Base-by-base conservation (phyloP, 2,329 filamentous ascomycete species). In the Aspergillus vadensis region DNA sequence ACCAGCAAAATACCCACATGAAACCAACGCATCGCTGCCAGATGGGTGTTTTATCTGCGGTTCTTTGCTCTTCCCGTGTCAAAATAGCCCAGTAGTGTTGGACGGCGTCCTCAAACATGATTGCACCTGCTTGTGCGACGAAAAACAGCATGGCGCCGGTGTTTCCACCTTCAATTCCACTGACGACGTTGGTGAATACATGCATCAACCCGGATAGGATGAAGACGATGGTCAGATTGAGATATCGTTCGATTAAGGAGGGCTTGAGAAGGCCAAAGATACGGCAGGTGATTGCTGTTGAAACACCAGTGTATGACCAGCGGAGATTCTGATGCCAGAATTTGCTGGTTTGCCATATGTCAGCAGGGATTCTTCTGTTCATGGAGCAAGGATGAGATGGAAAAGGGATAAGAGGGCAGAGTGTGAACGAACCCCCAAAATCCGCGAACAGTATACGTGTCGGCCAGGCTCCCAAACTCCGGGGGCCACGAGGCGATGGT, bases 301-400 rank as follows among this genome's bases (percentile, higher is more conserved):
- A 67, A 4, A 65, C 27, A 1, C 64, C 61, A 10, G 63, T 65
- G 39, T 72, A 64, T 4, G 66, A 65, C 43, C 67, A 65, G 12
- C 71, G 70, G 27, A 72, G 57, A 14, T 68, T 41, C 44, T 73
- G 71, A 49, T 73, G 71, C 70, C 70, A 73, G 54, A 67, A 72
- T 65, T 68, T 72, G 2, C 71, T 72, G 25, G 2, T 1, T 19
- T 3, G 36, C 3, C 3, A 15, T 43, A 14, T 23, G 56, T 36
- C 6, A 47, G 14, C 21, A 17, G 3, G 25, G 10, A 3, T 25
- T 32, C n/a, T 14, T n/a, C 38, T 6, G 23, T 14, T 9, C n/a
- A 17, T 30, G 23, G 3, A 14, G n/a, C 23, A 51, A 21, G n/a
- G 2, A 30, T 3, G 21, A 3, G 14, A 2, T 25, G n/a, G 7